Conservation (phyloP, 371 early-diverging fungal genomes). For the Apophysomyces trapeziformis region DNA sequence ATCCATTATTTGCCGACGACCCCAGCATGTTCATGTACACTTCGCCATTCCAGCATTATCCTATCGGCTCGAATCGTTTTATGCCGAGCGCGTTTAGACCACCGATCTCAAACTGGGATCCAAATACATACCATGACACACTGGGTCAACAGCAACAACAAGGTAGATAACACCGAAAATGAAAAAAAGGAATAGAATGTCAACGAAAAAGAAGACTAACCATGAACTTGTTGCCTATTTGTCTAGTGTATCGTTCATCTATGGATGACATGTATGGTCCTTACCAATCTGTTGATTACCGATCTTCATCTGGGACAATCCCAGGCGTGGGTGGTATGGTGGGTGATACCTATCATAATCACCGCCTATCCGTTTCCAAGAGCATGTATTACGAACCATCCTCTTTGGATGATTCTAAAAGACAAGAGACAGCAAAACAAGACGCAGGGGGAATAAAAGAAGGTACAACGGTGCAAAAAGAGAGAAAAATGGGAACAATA, state of each 20-base stretch:
- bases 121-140: neutral
- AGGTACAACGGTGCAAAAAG: neutral
- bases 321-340: neutral
- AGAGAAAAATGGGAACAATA: neutral
- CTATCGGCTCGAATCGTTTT: neutral
- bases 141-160: neutral
- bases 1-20: slow-evolving; percentile 72
- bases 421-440: neutral
- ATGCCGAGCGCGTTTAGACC: neutral
- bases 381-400: neutral
- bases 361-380: neutral
- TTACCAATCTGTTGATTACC: slow-evolving; percentile 1
- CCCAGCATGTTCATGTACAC: slow-evolving; percentile 36
- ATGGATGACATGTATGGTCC: slow-evolving; percentile 4
- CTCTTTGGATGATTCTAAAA: neutral
- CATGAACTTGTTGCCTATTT: no score
- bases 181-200: no score
- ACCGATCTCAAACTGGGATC: neutral
- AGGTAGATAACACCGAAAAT: no score
- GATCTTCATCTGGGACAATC: neutral
- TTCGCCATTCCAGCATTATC: slow-evolving; percentile 9
- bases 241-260: neutral
- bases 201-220: no score
- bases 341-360: neutral
- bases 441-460: neutral